Percentiles rank a stretch among this genome's conserved stretches.
Evolutionary conservation across 495 filamentous ascomycete species (phyloP).

Genomic region (Penicillium coffeae): DNA sequence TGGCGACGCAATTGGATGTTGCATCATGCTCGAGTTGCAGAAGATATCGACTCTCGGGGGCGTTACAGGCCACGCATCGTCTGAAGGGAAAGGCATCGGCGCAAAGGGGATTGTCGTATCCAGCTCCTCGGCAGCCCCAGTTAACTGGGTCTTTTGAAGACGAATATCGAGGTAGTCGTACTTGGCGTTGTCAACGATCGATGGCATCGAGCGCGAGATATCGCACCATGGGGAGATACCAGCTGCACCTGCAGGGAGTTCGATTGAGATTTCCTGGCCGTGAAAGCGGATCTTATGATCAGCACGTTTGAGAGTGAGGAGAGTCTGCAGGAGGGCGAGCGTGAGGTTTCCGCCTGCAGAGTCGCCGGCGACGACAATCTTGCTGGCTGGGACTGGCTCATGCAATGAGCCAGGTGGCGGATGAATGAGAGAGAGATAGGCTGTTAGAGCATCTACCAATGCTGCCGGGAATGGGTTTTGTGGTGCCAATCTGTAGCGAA

Average conservation of each 20-base stretch:
- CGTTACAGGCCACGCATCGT: slow-evolving; percentile 65
- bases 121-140: slow-evolving; percentile 23
- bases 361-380: slow-evolving; percentile 83
- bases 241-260: slow-evolving; percentile 67
- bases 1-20: slow-evolving; percentile 74
- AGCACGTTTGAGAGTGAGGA: slow-evolving; percentile 65
- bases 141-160: slow-evolving; percentile 30
- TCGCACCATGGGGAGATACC: slow-evolving; percentile 74
- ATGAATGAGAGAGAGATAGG: slow-evolving; percentile 79
- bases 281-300: slow-evolving; percentile 59
- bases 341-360: slow-evolving; percentile 79
- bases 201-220: slow-evolving; percentile 69
- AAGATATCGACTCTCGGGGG: slow-evolving; percentile 71
- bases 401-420: slow-evolving; percentile 73
- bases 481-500: slow-evolving; percentile 86
- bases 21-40: slow-evolving; percentile 54
- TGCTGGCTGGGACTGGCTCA: slow-evolving; percentile 58
- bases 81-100: slow-evolving; percentile 39
- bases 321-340: slow-evolving; percentile 65
- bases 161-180: slow-evolving; percentile 66
- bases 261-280: slow-evolving; percentile 53
- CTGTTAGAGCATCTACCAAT: slow-evolving; percentile 75
- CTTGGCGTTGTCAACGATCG: slow-evolving; percentile 53
- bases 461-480: slow-evolving; percentile 80
- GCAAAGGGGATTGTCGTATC: slow-evolving; percentile 13